These are phyloP conservation scores for Paraphoma sp. DNA, from an alignment of 2,329 filamentous ascomycete genomes.

Conservation along the genomic window DNA sequence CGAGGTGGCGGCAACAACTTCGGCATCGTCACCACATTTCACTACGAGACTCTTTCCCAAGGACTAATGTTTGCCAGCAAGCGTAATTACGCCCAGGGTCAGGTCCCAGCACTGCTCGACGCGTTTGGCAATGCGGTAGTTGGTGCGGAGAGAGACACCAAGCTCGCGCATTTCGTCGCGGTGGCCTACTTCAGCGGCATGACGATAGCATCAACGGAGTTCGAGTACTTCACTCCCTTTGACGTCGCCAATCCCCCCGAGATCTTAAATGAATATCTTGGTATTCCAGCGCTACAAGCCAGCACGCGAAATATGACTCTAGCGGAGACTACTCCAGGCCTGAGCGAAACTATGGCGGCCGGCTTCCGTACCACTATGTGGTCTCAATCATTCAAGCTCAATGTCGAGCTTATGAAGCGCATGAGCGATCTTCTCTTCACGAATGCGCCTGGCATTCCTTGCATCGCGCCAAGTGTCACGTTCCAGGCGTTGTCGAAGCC, in stretches of 20 bases:
- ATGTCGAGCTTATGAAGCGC: slow-evolving; percentile 22
- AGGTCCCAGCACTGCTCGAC: slow-evolving; percentile 18
- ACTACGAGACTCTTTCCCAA: slow-evolving; percentile 2
- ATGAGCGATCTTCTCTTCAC: slow-evolving; percentile 22
- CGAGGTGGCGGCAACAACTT: slow-evolving; percentile 42
- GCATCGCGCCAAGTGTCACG: slow-evolving; percentile 10
- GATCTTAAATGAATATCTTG: slow-evolving; percentile 28
- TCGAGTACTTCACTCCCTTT: slow-evolving; percentile 27
- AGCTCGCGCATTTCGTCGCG: slow-evolving; percentile 28
- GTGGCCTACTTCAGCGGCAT: slow-evolving; percentile 14
- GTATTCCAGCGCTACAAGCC: slow-evolving; percentile 22
- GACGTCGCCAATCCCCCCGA: slow-evolving; percentile 13
- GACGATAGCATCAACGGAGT: slow-evolving; percentile 20
- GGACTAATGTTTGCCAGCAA: slow-evolving; percentile 6
- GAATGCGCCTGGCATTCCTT: slow-evolving; percentile 19
- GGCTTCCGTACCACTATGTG: slow-evolving; percentile 33
- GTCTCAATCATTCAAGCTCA: slow-evolving; percentile 32
- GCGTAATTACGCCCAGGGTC: slow-evolving; percentile 9
- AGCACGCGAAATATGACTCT: slow-evolving; percentile 23
- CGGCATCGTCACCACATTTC: slow-evolving; percentile 38
- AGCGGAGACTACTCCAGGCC: slow-evolving; percentile 13
- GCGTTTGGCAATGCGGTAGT: slow-evolving; percentile 25
- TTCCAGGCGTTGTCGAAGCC: slow-evolving; percentile 31
- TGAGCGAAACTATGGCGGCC: slow-evolving; percentile 15
- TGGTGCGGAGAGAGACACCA: slow-evolving; percentile 20